Conservation (phyloP, 192 early-diverging fungal species). For the Backusella parvicylindrica region DNA sequence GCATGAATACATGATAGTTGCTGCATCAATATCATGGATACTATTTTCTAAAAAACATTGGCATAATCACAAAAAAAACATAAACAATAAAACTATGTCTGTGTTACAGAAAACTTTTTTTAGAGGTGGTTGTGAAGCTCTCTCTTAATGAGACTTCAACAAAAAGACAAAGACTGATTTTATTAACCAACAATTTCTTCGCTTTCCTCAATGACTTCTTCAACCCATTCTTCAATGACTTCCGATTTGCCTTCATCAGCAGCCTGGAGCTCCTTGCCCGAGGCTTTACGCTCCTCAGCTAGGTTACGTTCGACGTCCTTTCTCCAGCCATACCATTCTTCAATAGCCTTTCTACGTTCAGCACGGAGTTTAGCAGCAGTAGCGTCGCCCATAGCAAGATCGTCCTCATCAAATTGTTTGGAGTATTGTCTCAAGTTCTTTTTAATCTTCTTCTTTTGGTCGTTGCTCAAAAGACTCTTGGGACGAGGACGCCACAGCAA, state of each 20-base stretch:
- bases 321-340: constrained; percentile 87
- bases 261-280: constrained; percentile 48
- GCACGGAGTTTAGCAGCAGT: constrained; percentile 73
- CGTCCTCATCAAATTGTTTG: constrained; percentile 86
- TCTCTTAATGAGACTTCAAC: not conserved
- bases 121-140: not conserved
- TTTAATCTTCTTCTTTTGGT: constrained; percentile 81
- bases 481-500: constrained; percentile 96
- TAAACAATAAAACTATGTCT: too few relatives aligned
- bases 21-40: not conserved
- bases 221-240: constrained; percentile 80
- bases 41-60: too few relatives aligned
- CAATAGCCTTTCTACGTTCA: constrained; percentile 67
- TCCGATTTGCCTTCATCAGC: constrained; percentile 65
- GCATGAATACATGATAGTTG: not conserved
- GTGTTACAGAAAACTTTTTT: not conserved
- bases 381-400: constrained; percentile 67
- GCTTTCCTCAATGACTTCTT: constrained; percentile 81
- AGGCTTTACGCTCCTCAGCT: constrained; percentile 49
- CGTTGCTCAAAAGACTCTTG: constrained; percentile 68
- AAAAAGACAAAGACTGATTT: not conserved
- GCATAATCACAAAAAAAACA: too few relatives aligned
- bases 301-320: constrained; percentile 59
- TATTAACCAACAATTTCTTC: constrained; percentile 61
- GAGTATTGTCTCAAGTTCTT: constrained; percentile 92